Evolutionary conservation across 78 protist genomes (phyloP), one percentile per base, ranked within the genome.

Genomic region (Dictyostelium capitatum): DNA sequence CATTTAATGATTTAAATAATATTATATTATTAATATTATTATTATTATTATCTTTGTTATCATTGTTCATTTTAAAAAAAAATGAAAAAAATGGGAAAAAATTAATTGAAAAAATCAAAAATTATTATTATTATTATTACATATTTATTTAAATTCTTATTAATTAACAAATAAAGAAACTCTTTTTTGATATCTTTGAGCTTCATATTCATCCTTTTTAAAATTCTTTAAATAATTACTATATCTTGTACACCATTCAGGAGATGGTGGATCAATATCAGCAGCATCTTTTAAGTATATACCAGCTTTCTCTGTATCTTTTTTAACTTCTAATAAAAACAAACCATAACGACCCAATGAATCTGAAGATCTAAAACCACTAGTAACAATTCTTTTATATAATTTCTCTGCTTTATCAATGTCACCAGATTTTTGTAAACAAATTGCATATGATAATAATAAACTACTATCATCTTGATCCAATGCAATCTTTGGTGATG

Each of bases 401-500:
- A 85, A 62, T 79, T 75, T 85, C 64, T 85, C 92, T 46, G 83
- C 92, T 47, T 75, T 85, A 28, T 85, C 92, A 47, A 46, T 20
- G 19, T 85, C 83, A 2, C 70, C 70, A 32, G 59, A 15, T 37
- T 85, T 85, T 30, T 74, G 53, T 9, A 78, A 57, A 46, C 47
- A 50, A 23, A 85, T 57, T 9, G 92, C 92, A 85, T 74, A 85
- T 9, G 65, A 47, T 37, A 85, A 47, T 30, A 85, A 15, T 72
- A 85, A 23, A 75, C 79, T 79, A 46, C 82, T 73, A 11, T 85
- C 92, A 59, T 85, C 78, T 23, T 15, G 48, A 48, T 74, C 82
- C 57, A 84, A 74, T 57, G 91, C 91, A 51, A 84, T 74, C 41
- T 84, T 84, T 54, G 91, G 91, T 57, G 91, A 57, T 3, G 91